Percentiles rank a stretch among this genome's conserved stretches.
These are phyloP conservation scores for Ailanthus altissimus DNA, from an alignment of 345 rosid species.

Conservation along the genomic window DNA sequence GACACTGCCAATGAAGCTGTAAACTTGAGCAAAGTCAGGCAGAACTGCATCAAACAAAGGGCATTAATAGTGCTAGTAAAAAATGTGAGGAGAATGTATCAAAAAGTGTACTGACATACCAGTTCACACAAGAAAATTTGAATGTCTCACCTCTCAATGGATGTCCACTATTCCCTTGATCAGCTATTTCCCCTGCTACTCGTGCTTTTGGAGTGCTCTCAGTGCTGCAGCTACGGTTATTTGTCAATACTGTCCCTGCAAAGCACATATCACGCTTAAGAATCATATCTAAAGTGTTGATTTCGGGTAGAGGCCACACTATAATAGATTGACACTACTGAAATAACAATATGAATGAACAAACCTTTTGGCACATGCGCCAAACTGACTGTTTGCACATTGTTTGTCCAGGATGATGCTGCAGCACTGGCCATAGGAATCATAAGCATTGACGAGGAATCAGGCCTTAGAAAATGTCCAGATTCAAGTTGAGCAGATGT, in stretches of 20 bases:
- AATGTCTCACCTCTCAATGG: conserved; percentile 55
- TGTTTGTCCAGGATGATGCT: conserved; percentile 54
- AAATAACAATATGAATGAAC: not conserved
- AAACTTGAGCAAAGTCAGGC: conserved; percentile 86
- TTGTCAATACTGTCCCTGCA: conserved; percentile 43
- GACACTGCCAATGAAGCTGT: conserved; percentile 82
- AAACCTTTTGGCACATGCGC: conserved; percentile 51
- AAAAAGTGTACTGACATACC: not conserved
- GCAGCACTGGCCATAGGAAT: conserved; percentile 47
- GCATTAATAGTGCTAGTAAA: not conserved
- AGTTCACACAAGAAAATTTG: not conserved
- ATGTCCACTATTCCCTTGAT: conserved; percentile 52
- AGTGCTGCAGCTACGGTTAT: conserved; percentile 64
- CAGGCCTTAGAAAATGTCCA: conserved; percentile 49
- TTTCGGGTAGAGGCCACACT: not conserved
- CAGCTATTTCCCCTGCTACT: conserved; percentile 40
- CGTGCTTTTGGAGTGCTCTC: conserved; percentile 60
- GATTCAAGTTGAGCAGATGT: conserved; percentile 49
- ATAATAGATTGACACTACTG: not conserved
- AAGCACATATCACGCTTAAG: conserved; percentile 19
- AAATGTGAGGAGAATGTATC: conserved; percentile 1
- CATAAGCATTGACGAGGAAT: conserved; percentile 58
- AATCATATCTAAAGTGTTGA: not conserved
- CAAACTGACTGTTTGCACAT: conserved; percentile 46
- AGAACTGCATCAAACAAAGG: conserved; percentile 56